Percentiles rank a stretch among this genome's conserved stretches.
Conservation (phyloP, 164 flowering plant species). For the Akebia trifoliata region DNA sequence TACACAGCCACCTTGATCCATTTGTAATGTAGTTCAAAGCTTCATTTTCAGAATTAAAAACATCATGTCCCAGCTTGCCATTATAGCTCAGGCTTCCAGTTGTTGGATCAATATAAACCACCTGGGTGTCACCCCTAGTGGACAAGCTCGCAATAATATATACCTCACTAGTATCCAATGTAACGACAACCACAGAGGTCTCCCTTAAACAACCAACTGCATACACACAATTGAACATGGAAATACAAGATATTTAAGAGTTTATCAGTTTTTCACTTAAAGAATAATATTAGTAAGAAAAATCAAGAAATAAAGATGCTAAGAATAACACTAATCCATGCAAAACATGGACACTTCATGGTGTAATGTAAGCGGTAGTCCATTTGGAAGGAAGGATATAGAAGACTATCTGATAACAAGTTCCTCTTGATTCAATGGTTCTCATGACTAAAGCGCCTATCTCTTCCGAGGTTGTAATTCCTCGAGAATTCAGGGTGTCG, state of each 20-base stretch:
- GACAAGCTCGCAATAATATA: constrained; percentile 70
- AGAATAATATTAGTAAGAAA: neutral
- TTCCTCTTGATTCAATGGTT: too few species aligned
- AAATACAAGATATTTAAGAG: neutral
- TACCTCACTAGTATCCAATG: constrained; percentile 73
- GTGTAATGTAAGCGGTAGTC: too few species aligned
- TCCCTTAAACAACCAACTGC: constrained; percentile 53
- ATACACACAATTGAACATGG: constrained; percentile 5
- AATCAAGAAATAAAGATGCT: constrained; percentile 2
- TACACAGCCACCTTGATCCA: constrained; percentile 70
- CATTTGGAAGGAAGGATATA: too few species aligned
- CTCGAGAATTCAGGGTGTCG: too few species aligned
- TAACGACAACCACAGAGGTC: constrained; percentile 68
- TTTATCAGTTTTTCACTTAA: neutral
- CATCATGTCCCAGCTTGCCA: constrained; percentile 64
- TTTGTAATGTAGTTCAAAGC: constrained; percentile 66
- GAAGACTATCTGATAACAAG: too few species aligned
- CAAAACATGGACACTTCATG: too few species aligned
- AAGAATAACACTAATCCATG: neutral
- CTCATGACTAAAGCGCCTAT: too few species aligned
- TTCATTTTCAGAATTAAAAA: constrained; percentile 64
- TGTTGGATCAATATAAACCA: constrained; percentile 87
- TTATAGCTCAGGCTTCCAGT: constrained; percentile 67
- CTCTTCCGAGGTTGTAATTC: too few species aligned
- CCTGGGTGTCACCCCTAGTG: constrained; percentile 71